phyloP scores from a whole-genome alignment of 202 grass and related monocot genomes.

The Eragrostis tef region DNA sequence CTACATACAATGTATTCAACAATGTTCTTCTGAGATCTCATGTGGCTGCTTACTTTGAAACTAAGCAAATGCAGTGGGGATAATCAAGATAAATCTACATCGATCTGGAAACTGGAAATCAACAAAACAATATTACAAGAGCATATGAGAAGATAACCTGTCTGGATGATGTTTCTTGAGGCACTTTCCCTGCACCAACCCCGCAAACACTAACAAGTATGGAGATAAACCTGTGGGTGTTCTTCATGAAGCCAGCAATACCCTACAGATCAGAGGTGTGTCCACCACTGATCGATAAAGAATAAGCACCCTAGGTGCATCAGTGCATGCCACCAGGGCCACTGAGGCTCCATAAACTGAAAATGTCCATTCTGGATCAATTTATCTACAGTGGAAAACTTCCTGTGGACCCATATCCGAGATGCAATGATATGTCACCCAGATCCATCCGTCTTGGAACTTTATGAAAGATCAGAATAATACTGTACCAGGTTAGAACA shows the following conservation, averaged over 20 bases:
- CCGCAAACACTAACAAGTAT: conserved; percentile 38
- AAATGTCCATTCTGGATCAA: conserved; percentile 43
- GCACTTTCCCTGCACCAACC: conserved; percentile 42
- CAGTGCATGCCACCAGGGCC: neutral
- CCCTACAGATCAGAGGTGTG: conserved; percentile 7
- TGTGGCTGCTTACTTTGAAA: conserved; percentile 12
- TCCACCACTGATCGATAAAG: conserved; percentile 40
- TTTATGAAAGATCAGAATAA: conserved; percentile 51
- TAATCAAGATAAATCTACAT: conserved; percentile 17
- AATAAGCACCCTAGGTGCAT: conserved; percentile 30
- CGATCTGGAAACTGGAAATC: conserved; percentile 21
- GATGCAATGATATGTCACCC: conserved; percentile 41
- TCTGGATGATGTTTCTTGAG: conserved; percentile 44
- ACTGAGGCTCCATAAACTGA: conserved; percentile 21
- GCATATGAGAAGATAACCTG: conserved; percentile 47
- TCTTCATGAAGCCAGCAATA: conserved; percentile 36
- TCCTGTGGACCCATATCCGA: conserved; percentile 39
- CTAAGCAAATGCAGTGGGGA: conserved; percentile 31
- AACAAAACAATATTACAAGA: conserved; percentile 32
- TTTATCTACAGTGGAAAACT: conserved; percentile 37
- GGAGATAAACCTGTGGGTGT: conserved; percentile 32
- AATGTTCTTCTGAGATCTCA: conserved; percentile 18
- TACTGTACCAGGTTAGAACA: conserved; percentile 41
- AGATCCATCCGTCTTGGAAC: conserved; percentile 45
- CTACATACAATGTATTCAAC: conserved; percentile 43